Conservation (phyloP, 2,329 filamentous ascomycete species). For the Coniochaeta hoffmannii region DNA sequence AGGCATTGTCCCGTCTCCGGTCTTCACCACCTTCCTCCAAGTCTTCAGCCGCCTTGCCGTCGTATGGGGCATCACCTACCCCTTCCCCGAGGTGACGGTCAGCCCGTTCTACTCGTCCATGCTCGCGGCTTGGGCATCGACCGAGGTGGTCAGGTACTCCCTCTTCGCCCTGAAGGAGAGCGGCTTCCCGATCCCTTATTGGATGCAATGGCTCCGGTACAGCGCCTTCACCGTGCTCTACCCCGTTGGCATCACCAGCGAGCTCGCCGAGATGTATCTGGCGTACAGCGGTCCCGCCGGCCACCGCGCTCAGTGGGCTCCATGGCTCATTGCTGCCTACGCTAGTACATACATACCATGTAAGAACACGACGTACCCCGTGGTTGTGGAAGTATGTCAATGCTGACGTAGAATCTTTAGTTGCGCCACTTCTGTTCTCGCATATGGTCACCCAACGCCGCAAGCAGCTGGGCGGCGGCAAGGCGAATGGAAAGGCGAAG, state of each 20-base stretch:
- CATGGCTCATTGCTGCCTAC: slow-evolving; percentile 55
- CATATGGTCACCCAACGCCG: slow-evolving; percentile 91
- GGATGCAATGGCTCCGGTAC: slow-evolving; percentile 76
- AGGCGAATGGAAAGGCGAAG: slow-evolving; percentile 26
- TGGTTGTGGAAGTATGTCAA: neutral
- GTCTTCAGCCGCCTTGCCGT: slow-evolving; percentile 81
- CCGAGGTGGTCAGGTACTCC: slow-evolving; percentile 87
- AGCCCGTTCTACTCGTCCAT: slow-evolving; percentile 64
- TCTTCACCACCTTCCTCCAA: slow-evolving; percentile 84
- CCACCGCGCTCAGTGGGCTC: slow-evolving; percentile 38
- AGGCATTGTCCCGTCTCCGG: slow-evolving; percentile 80
- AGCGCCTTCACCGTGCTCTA: slow-evolving; percentile 93
- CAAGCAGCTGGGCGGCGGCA: slow-evolving; percentile 53
- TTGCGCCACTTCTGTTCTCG: slow-evolving; percentile 78
- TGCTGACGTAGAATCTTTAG: slow-evolving; percentile 7
- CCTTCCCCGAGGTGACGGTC: slow-evolving; percentile 60
- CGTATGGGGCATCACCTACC: slow-evolving; percentile 75
- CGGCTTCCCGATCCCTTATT: slow-evolving; percentile 48
- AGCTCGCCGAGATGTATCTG: slow-evolving; percentile 72
- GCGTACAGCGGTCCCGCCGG: slow-evolving; percentile 52
- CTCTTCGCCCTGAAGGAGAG: slow-evolving; percentile 76
- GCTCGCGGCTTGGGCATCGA: slow-evolving; percentile 81
- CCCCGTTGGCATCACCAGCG: slow-evolving; percentile 82
- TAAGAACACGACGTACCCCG: slow-evolving; percentile 31
- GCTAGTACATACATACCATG: slow-evolving; percentile 74